Evolutionary conservation across 495 filamentous ascomycete genomes (phyloP).

Genomic region (Podospora bellae-mahoneyi): DNA sequence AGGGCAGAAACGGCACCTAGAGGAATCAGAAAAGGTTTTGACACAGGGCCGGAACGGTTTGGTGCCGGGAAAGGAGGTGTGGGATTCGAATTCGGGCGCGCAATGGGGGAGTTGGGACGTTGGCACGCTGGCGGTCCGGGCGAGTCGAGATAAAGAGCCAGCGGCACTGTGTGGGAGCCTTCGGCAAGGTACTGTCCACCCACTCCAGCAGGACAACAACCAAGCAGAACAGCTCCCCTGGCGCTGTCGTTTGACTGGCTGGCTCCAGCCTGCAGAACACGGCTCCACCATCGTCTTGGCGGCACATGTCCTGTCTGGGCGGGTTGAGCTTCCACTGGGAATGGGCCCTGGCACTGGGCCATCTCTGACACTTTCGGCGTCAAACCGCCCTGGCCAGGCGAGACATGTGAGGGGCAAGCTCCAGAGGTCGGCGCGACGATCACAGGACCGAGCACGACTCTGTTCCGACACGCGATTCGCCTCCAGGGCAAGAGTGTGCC

Average conservation of each 20-base stretch:
- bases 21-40: slow-evolving; percentile 38
- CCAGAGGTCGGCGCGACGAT: slow-evolving; percentile 11
- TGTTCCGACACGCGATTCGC: slow-evolving; percentile 13
- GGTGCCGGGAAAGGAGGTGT: slow-evolving; percentile 38
- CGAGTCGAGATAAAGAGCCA: slow-evolving; percentile 25
- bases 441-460: slow-evolving; percentile 14
- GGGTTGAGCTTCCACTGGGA: slow-evolving; percentile 13
- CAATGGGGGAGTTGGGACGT: slow-evolving; percentile 17
- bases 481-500: background rate
- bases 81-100: slow-evolving; percentile 20
- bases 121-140: slow-evolving; percentile 20
- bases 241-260: slow-evolving; percentile 3
- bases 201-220: background rate
- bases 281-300: slow-evolving; percentile 25
- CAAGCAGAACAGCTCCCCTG: background rate
- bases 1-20: slow-evolving; percentile 29
- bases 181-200: slow-evolving; percentile 10
- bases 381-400: slow-evolving; percentile 27
- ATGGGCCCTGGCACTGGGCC: slow-evolving; percentile 6
- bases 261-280: slow-evolving; percentile 11
- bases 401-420: slow-evolving; percentile 18
- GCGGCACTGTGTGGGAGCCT: slow-evolving; percentile 25
- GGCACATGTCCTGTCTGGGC: slow-evolving; percentile 15
- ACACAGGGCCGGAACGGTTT: slow-evolving; percentile 38
- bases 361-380: slow-evolving; percentile 32